Percentiles rank a stretch among this genome's conserved stretches.
phyloP scores from a whole-genome alignment of 2,329 filamentous ascomycete species.

The Botrytis tulipae region DNA sequence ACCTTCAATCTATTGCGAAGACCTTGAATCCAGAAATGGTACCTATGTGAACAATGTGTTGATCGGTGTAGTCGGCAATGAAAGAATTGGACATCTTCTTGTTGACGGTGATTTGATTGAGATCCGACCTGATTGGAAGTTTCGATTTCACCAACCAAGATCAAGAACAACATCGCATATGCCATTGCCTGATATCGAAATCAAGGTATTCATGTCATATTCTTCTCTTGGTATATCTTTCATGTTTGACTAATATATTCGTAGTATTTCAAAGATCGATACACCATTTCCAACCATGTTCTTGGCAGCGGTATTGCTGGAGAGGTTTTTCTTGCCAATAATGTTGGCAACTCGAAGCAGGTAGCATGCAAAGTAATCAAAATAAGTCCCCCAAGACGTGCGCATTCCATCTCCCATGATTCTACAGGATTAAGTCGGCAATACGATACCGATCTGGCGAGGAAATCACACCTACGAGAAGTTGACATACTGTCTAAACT shows the following conservation, averaged over 20 bases:
- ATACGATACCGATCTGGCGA: constrained; percentile 29
- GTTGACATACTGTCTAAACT: constrained; percentile 53
- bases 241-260: constrained; percentile 10
- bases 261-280: constrained; percentile 49
- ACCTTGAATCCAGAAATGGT: constrained; percentile 53
- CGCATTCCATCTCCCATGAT: neutral
- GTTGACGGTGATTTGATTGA: constrained; percentile 50
- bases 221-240: neutral
- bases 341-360: constrained; percentile 54
- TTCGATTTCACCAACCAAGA: constrained; percentile 39
- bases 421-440: neutral
- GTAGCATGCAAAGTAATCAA: constrained; percentile 68
- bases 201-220: constrained; percentile 33
- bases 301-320: constrained; percentile 56
- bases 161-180: constrained; percentile 22
- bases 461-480: constrained; percentile 48
- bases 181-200: constrained; percentile 39
- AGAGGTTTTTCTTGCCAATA: constrained; percentile 53
- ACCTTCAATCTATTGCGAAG: constrained; percentile 54
- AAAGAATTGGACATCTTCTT: constrained; percentile 46
- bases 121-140: constrained; percentile 41
- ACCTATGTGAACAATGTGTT: constrained; percentile 51
- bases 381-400: constrained; percentile 39
- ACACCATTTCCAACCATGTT: constrained; percentile 47
- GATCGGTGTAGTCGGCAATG: constrained; percentile 44